Evolutionary conservation across 163 green algal genomes (phyloP).

Genomic region (Chlamydomonas reinhardtii): DNA sequence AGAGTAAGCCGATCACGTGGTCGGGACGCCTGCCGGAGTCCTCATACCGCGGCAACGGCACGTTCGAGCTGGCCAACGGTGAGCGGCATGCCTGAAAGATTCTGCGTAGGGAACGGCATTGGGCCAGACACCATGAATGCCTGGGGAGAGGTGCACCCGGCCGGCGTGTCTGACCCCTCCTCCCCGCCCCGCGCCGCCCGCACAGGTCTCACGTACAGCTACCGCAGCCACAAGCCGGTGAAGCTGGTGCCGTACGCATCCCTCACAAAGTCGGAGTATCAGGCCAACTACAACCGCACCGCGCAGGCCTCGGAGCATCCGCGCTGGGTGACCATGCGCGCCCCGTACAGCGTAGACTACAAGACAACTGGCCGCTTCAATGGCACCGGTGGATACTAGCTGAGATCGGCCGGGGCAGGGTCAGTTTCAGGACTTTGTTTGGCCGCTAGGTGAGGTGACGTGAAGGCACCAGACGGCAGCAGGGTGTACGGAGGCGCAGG

Average conservation of each 20-base stretch:
- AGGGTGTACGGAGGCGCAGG: not conserved
- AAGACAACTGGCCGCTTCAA: constrained; percentile 20
- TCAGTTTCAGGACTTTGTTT: not conserved
- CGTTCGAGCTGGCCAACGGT: constrained; percentile 42
- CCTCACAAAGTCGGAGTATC: constrained; percentile 42
- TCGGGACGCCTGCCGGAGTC: constrained; percentile 4
- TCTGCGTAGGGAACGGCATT: too few species aligned
- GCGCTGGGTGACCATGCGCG: constrained; percentile 18
- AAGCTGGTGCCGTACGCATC: constrained; percentile 30
- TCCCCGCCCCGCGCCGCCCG: not conserved
- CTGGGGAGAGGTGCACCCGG: too few species aligned
- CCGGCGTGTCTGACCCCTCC: too few species aligned
- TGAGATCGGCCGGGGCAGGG: not conserved
- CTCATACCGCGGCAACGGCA: constrained; percentile 22
- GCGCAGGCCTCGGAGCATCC: constrained; percentile 19
- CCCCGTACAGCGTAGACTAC: constrained; percentile 24
- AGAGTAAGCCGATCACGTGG: constrained; percentile 7
- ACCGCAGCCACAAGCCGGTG: constrained; percentile 15
- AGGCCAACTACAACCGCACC: constrained; percentile 30
- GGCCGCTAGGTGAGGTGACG: not conserved
- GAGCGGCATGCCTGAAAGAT: not conserved
- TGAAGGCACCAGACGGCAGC: not conserved
- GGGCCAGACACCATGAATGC: too few species aligned
- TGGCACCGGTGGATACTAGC: not conserved
- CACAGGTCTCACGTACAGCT: constrained; percentile 43